A percentile compares a stretch with the other conserved stretches of the same genome.
Evolutionary conservation across 345 rosid genomes (phyloP).

Genomic region (Acer saccharum): DNA sequence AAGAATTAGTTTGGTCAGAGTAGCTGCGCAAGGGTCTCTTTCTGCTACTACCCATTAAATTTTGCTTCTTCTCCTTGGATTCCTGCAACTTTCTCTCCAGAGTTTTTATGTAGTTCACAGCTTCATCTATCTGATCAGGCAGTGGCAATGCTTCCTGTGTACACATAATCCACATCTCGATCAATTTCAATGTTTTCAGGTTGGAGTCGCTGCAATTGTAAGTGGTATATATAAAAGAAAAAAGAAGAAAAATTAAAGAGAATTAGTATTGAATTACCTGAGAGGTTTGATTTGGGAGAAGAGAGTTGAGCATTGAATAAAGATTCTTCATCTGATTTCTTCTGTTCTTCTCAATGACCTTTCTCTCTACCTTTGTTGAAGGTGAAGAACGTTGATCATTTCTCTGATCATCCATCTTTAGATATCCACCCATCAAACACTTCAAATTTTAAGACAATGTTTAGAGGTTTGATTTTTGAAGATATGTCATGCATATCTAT

Average conservation of each 20-base stretch:
- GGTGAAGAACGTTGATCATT: slow-evolving; percentile 12
- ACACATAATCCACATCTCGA: background rate
- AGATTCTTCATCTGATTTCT: slow-evolving; percentile 56
- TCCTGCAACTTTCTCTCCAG: slow-evolving; percentile 36
- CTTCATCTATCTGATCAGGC: slow-evolving; percentile 62
- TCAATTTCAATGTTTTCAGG: background rate
- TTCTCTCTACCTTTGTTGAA: slow-evolving; percentile 47
- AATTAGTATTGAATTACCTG: slow-evolving; percentile 23
- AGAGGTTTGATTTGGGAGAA: slow-evolving; percentile 37
- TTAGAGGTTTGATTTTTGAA: background rate
- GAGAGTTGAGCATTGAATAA: slow-evolving; percentile 43
- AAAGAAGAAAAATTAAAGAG: background rate
- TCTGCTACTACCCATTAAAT: slow-evolving; percentile 16
- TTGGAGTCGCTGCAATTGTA: too few relatives aligned
- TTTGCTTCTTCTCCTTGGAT: slow-evolving; percentile 37
- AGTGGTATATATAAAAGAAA: too few relatives aligned
- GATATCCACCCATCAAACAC: background rate
- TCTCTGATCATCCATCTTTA: slow-evolving; percentile 15
- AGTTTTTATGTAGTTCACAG: slow-evolving; percentile 43
- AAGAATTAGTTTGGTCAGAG: background rate
- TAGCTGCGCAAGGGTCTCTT: slow-evolving; percentile 27
- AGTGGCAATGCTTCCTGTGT: slow-evolving; percentile 41
- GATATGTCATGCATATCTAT: background rate
- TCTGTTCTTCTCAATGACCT: slow-evolving; percentile 51
- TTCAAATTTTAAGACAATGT: background rate